Evolutionary conservation across 495 filamentous ascomycete species (phyloP), one percentile per base, ranked within the genome.

Genomic region (Talaromyces thailandensis): DNA sequence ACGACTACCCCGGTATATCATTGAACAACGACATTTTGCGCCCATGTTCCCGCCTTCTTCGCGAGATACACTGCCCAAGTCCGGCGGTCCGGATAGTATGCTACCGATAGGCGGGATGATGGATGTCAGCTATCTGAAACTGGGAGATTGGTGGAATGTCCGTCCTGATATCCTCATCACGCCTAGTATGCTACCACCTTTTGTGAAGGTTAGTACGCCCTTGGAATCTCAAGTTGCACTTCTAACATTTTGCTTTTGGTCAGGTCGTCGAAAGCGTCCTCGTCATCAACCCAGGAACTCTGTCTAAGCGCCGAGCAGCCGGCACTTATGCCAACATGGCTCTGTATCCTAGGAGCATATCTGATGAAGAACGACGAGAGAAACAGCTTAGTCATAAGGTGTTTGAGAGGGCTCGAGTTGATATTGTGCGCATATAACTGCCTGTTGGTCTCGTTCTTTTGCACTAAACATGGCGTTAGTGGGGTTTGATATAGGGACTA

Each of bases 11-110:
- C 82, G 84, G 50, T 85, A 91, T 66, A 71, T 98, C 29, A 82
- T 98, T 61, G 86, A 93, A 70, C 94, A 98, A 73, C 79, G 91
- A 2, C 90, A 93, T 73, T 96, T 90, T 72, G 91, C 89, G 68
- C 94, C 94, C 12, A 70, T 98, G 12, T 97, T 90, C 65, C 94
- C 94, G 29, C 87, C 93, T 0, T 78, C 82, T 25, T 84, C 85
- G 43, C 81, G 92, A 50, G 78, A 81, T 60, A 80, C 76, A 57
- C 70, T 93, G 62, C 88, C 88, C 3, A 89, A 85, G 70, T 81
- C 76, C 28, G 84, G 78, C 31, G 81, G 75, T 7, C 76, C 65
- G 8, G 82, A 84, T 25, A 84, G 82, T 9, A 73, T 81, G 18
- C 60, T 85, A 11, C 83, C 86, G 2, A 85, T 85, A 1, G 93